A percentile compares a stretch with the other conserved stretches of the same genome.
These are phyloP conservation scores for Aaosphaeria arxii DNA, from an alignment of 2,329 filamentous ascomycete species.

Conservation along the genomic window DNA sequence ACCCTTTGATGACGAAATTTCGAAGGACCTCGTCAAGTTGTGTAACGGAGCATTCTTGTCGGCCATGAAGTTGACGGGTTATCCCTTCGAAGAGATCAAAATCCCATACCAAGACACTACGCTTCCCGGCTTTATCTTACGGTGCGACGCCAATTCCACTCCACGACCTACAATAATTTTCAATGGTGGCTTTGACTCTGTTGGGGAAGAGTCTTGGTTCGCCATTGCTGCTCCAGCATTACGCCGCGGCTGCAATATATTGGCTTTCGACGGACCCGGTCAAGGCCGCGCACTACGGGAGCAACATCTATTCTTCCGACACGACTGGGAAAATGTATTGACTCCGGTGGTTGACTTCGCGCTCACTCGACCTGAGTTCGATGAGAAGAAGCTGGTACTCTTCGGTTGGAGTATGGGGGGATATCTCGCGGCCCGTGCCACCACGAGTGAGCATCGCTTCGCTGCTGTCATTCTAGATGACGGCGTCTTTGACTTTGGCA, in stretches of 20 bases:
- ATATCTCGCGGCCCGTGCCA: constrained; percentile 27
- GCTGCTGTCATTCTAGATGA: constrained; percentile 17
- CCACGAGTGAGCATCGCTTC: constrained; percentile 26
- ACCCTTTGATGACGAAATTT: no score
- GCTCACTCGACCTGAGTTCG: constrained; percentile 1
- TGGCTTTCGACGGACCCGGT: constrained; percentile 34
- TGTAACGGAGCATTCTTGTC: no score
- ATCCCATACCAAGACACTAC: no score
- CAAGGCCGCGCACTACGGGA: constrained; percentile 24
- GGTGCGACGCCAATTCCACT: no score
- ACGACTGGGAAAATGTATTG: constrained; percentile 30
- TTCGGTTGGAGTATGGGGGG: constrained; percentile 29
- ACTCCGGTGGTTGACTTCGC: constrained; percentile 30
- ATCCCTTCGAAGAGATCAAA: no score
- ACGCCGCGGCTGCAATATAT: constrained; percentile 27
- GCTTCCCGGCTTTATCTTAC: no score
- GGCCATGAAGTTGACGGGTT: no score
- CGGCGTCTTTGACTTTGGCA: constrained; percentile 7
- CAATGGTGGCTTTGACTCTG: constrained; percentile 25
- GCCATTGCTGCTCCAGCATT: constrained; percentile 20
- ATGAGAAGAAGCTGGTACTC: constrained; percentile 13
- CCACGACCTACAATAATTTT: constrained; percentile 16
- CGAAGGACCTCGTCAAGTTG: no score
- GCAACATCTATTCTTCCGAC: constrained; percentile 23
- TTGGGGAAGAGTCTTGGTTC: constrained; percentile 27